Conservation (phyloP, 2,329 filamentous ascomycete species). For the Aureobasidium musti region DNA sequence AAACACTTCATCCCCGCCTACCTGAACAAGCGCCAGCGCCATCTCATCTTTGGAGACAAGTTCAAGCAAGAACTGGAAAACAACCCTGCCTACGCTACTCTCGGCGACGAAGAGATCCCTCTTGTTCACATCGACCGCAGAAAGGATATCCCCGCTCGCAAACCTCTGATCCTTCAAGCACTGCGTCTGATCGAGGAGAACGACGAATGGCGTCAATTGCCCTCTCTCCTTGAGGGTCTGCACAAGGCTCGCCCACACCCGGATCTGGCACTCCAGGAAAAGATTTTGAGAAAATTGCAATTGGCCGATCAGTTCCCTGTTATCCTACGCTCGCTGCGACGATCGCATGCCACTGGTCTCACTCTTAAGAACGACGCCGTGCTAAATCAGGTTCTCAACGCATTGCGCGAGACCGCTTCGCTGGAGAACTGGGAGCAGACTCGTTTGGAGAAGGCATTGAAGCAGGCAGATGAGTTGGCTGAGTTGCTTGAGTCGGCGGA, state of each 20-base stretch:
- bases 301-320: constrained; percentile 38
- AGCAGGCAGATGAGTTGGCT: constrained; percentile 44
- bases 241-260: constrained; percentile 34
- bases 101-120: constrained; percentile 46
- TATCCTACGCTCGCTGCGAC: constrained; percentile 40
- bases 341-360: constrained; percentile 41
- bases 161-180: constrained; percentile 37
- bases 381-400: constrained; percentile 41
- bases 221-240: constrained; percentile 40
- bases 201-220: constrained; percentile 43
- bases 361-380: constrained; percentile 40
- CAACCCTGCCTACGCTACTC: constrained; percentile 47
- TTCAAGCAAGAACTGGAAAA: constrained; percentile 47
- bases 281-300: constrained; percentile 41
- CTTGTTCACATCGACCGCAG: constrained; percentile 41
- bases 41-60: constrained; percentile 48
- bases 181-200: constrained; percentile 38
- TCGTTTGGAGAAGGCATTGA: constrained; percentile 44
- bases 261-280: constrained; percentile 36
- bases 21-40: constrained; percentile 46
- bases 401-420: constrained; percentile 42
- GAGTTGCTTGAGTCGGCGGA: constrained; percentile 46
- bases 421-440: constrained; percentile 42
- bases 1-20: constrained; percentile 50
- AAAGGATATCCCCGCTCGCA: constrained; percentile 39